Conservation (phyloP, 345 rosid species). For the Eutrema japonicum region DNA sequence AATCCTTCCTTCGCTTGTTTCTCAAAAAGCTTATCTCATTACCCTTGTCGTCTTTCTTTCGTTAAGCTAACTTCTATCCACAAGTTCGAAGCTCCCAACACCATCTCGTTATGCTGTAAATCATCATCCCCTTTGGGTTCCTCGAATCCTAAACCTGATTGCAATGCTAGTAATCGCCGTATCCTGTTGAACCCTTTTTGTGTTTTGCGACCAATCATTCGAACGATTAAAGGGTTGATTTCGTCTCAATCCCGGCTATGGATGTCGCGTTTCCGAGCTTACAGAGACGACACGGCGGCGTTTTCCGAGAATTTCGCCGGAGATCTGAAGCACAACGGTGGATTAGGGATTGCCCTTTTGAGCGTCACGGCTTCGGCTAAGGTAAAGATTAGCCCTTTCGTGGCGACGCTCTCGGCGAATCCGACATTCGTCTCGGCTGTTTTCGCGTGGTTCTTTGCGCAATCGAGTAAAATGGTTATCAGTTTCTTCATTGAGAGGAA, state of each 20-base stretch:
- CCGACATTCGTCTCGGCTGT: conserved; percentile 88
- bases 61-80: conserved; percentile 39
- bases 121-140: conserved; percentile 39
- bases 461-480: conserved; percentile 69
- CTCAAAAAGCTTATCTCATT: conserved; percentile 33
- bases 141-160: conserved; percentile 30
- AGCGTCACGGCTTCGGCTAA: conserved; percentile 73
- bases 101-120: conserved; percentile 45
- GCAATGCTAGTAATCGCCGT: conserved; percentile 6
- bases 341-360: conserved; percentile 67
- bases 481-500: conserved; percentile 87
- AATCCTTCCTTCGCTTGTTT: conserved; percentile 47
- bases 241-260: conserved; percentile 55
- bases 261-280: conserved; percentile 54
- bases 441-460: conserved; percentile 75
- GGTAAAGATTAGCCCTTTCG: conserved; percentile 74
- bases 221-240: conserved; percentile 49
- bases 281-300: conserved; percentile 48
- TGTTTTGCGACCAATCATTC: conserved; percentile 51
- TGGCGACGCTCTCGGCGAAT: conserved; percentile 75
- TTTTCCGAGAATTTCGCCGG: conserved; percentile 38
- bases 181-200: conserved; percentile 44
- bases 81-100: conserved; percentile 40
- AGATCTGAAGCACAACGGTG: conserved; percentile 53
- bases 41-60: conserved; percentile 38